Percentiles rank a stretch among this genome's conserved stretches.
phyloP scores from a whole-genome alignment of 116 monocot species.

The Thalassia testudinum region DNA sequence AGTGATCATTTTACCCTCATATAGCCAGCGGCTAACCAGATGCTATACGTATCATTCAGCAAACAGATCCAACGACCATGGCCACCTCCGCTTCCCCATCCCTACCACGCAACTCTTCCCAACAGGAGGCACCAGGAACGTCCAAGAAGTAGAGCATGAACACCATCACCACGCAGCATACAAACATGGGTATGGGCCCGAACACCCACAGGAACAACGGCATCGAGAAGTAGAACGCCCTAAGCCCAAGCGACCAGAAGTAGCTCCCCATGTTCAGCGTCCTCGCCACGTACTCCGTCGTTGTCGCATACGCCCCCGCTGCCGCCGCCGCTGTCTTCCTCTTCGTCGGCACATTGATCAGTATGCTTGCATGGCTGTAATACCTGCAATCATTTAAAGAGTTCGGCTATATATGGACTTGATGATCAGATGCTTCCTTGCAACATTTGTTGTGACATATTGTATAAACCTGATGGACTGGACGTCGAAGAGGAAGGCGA shows the following conservation, averaged over 20 bases:
- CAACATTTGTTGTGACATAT: too few relatives aligned
- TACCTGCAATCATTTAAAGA: conserved; percentile 14
- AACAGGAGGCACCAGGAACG: too few relatives aligned
- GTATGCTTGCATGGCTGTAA: conserved; percentile 61
- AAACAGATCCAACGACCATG: too few relatives aligned
- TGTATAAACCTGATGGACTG: conserved; percentile 61
- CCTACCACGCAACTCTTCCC: too few relatives aligned
- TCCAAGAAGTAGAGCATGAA: conserved; percentile 49
- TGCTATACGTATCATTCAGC: too few relatives aligned
- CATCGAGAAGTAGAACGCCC: conserved; percentile 67
- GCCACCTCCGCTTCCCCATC: too few relatives aligned
- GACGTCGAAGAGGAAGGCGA: conserved; percentile 67
- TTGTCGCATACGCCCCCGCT: neutral
- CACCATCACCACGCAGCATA: conserved; percentile 28
- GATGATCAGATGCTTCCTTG: too few relatives aligned
- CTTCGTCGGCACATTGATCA: conserved; percentile 50
- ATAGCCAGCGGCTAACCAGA: too few relatives aligned
- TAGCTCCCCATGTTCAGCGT: conserved; percentile 48
- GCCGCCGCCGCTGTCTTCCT: neutral
- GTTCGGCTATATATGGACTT: too few relatives aligned
- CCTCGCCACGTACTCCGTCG: conserved; percentile 26
- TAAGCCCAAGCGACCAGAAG: conserved; percentile 76
- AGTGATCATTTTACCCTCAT: too few relatives aligned
- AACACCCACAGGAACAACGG: conserved; percentile 76
- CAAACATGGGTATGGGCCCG: conserved; percentile 66